A percentile compares a stretch with the other conserved stretches of the same genome.
These are phyloP conservation scores for Artemisia argyi DNA, from an alignment of 129 eudicot species.

Conservation along the genomic window DNA sequence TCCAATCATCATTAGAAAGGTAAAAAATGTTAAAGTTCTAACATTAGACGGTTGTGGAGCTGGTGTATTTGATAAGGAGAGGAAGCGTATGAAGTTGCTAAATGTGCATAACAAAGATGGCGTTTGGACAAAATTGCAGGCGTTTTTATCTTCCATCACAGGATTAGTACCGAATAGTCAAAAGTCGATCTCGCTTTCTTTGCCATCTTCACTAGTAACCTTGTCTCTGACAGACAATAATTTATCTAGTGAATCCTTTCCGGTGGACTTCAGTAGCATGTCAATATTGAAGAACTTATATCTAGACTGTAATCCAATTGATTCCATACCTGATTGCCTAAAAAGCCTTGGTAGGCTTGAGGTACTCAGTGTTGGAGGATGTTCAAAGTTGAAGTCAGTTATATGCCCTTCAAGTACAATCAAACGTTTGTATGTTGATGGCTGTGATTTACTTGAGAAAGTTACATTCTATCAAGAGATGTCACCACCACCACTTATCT, in stretches of 20 bases:
- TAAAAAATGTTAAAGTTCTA: slow-evolving; percentile 2
- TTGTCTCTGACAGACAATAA: too few relatives aligned
- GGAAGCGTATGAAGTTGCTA: too few relatives aligned
- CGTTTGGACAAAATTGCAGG: too few relatives aligned
- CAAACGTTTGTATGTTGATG: too few relatives aligned
- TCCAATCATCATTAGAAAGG: slow-evolving; percentile 6
- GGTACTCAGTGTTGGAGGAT: neutral
- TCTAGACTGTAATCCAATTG: slow-evolving; percentile 21
- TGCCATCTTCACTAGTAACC: neutral
- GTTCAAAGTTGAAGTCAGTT: too few relatives aligned
- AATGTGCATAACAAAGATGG: too few relatives aligned
- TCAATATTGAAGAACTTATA: slow-evolving; percentile 9
- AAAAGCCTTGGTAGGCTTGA: slow-evolving; percentile 17
- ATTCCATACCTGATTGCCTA: slow-evolving; percentile 22
- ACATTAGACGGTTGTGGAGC: slow-evolving; percentile 9
- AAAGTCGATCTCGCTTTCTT: neutral
- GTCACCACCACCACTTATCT: too few relatives aligned
- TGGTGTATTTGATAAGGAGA: neutral
- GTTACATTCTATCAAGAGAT: too few relatives aligned
- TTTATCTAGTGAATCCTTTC: slow-evolving; percentile 9
- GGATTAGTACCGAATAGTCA: neutral
- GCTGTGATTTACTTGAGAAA: too few relatives aligned
- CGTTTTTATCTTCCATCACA: neutral
- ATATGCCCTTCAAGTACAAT: too few relatives aligned
- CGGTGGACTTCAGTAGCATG: slow-evolving; percentile 17